Evolutionary conservation across 2,329 filamentous ascomycete species (phyloP).

Genomic region (Ascosphaera aggregata): DNA sequence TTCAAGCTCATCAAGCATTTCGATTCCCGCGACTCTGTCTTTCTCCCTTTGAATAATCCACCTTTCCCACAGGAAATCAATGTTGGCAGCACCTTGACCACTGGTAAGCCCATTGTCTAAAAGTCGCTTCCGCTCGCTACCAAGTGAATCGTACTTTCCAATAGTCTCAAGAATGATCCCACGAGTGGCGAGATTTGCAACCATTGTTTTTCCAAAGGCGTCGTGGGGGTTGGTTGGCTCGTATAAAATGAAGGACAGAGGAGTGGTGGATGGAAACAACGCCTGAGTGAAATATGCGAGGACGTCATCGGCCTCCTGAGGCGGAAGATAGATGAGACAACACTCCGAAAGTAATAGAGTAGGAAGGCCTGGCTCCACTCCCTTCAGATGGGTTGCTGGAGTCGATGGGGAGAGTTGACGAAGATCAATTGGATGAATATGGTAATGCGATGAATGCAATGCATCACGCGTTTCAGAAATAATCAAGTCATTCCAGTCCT

Average conservation of each 20-base stretch:
- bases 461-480: constrained; percentile 18
- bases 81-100: constrained; percentile 33
- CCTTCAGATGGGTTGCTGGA: constrained; percentile 14
- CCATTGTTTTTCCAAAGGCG: constrained; percentile 79
- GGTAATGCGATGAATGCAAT: constrained; percentile 24
- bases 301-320: constrained; percentile 37
- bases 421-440: constrained; percentile 45
- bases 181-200: constrained; percentile 61
- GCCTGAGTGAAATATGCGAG: constrained; percentile 40
- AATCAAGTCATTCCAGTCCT: constrained; percentile 9
- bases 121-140: constrained; percentile 45
- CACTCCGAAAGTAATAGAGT: constrained; percentile 86
- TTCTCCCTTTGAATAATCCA: constrained; percentile 55
- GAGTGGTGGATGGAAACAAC: constrained; percentile 19
- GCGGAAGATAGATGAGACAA: constrained; percentile 72
- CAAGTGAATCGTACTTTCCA: constrained; percentile 42
- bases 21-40: constrained; percentile 51
- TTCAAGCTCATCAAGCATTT: constrained; percentile 86
- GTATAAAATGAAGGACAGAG: constrained; percentile 48
- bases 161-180: constrained; percentile 72
- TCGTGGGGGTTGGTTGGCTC: constrained; percentile 72
- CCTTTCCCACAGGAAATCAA: constrained; percentile 47
- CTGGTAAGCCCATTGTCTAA: constrained; percentile 32
- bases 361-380: constrained; percentile 35
- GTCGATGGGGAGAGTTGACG: constrained; percentile 27